Conservation (phyloP, 495 filamentous ascomycete genomes). For the Jackrogersella minutella region DNA sequence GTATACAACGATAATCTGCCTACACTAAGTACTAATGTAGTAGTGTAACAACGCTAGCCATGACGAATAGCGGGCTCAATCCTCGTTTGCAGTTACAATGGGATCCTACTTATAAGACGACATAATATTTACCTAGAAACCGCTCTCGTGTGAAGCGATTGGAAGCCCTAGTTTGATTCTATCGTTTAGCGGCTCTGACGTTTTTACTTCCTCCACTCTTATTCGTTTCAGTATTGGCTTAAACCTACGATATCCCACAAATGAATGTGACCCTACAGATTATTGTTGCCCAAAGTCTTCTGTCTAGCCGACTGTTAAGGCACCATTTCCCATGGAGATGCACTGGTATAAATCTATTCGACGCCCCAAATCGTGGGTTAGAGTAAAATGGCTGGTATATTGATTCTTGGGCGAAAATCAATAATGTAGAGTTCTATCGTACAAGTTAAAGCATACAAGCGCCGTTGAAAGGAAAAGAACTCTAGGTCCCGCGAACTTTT, state of each 20-base stretch:
- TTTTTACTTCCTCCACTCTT: background rate
- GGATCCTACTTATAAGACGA: too few species aligned
- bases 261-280: slow-evolving; percentile 26
- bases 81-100: too few species aligned
- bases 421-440: slow-evolving; percentile 35
- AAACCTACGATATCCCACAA: slow-evolving; percentile 53
- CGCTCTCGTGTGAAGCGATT: background rate
- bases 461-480: slow-evolving; percentile 27
- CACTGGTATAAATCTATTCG: slow-evolving; percentile 24
- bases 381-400: background rate
- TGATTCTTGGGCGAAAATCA: slow-evolving; percentile 15
- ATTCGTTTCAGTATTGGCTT: slow-evolving; percentile 61
- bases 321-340: slow-evolving; percentile 22
- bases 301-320: slow-evolving; percentile 3
- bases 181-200: background rate
- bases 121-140: too few species aligned
- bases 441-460: slow-evolving; percentile 39
- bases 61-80: too few species aligned
- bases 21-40: too few species aligned
- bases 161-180: background rate
- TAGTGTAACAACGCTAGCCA: too few species aligned
- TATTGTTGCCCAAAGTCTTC: slow-evolving; percentile 36
- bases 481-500: slow-evolving; percentile 22
- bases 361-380: slow-evolving; percentile 6
- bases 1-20: too few species aligned